These are phyloP conservation scores for Hanseniaspora lachancei DNA, from an alignment of 805 yeast genomes.

Conservation along the genomic window DNA sequence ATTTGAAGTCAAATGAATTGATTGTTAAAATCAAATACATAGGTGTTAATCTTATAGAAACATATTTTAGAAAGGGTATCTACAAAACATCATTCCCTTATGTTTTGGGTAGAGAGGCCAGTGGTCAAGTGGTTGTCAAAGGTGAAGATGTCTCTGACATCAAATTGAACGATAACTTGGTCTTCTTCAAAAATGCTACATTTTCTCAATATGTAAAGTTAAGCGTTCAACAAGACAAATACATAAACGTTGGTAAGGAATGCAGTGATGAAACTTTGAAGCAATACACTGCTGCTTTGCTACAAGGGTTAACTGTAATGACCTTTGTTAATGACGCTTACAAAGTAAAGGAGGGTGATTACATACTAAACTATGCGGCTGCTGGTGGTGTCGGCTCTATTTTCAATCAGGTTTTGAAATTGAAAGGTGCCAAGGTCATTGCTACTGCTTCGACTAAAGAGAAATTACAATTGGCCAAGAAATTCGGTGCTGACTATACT, in stretches of 20 bases:
- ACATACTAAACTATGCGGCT: conserved; percentile 73
- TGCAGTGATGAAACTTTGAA: conserved; percentile 36
- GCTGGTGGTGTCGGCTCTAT: conserved; percentile 89
- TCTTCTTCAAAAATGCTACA: conserved; percentile 38
- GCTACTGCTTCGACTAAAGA: conserved; percentile 72
- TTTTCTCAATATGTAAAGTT: conserved; percentile 64
- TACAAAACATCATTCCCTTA: conserved; percentile 54
- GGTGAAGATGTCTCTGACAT: conserved; percentile 45
- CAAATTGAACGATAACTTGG: conserved; percentile 59
- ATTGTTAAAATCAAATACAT: conserved; percentile 61
- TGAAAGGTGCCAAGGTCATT: conserved; percentile 65
- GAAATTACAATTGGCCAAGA: conserved; percentile 52
- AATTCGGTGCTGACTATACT: conserved; percentile 63
- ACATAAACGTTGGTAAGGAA: conserved; percentile 39
- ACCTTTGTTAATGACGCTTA: conserved; percentile 58
- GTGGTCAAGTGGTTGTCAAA: conserved; percentile 53
- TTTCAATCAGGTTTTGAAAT: conserved; percentile 48
- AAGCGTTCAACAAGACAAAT: conserved; percentile 24
- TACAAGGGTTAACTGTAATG: conserved; percentile 72
- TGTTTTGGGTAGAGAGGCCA: conserved; percentile 60
- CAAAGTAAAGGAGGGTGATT: conserved; percentile 54
- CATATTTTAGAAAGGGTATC: conserved; percentile 67
- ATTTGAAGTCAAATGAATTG: conserved; percentile 37
- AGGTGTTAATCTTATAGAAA: conserved; percentile 75
- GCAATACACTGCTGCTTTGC: conserved; percentile 44